A percentile compares a stretch with the other conserved stretches of the same genome.
Evolutionary conservation across 164 flowering plant genomes (phyloP).

Genomic region (Cinnamomum chago): DNA sequence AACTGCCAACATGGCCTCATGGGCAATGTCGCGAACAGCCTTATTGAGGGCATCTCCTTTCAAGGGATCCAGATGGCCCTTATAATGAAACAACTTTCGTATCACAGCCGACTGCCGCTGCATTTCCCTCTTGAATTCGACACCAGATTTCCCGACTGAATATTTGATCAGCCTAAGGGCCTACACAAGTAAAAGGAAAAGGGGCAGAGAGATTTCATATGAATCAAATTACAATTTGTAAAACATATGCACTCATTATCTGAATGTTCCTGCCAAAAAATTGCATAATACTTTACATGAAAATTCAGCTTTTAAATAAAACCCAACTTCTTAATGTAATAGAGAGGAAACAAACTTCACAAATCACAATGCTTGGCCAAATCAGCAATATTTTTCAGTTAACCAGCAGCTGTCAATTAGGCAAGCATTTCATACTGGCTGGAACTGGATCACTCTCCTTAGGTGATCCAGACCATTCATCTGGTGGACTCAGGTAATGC

Average conservation of each 20-base stretch:
- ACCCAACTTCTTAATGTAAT: background rate
- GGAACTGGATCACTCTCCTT: background rate
- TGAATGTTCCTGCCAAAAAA: too few species aligned
- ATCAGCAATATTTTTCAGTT: background rate
- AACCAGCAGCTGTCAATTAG: background rate
- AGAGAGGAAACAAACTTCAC: background rate
- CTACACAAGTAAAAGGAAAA: constrained; percentile 32
- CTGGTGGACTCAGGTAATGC: background rate
- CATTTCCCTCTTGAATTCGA: constrained; percentile 94
- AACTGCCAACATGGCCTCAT: constrained; percentile 74
- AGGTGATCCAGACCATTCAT: background rate
- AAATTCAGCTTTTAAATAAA: too few species aligned
- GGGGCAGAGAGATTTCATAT: background rate
- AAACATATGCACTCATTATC: too few species aligned
- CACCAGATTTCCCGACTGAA: constrained; percentile 88
- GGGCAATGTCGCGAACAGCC: constrained; percentile 89
- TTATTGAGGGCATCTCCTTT: constrained; percentile 94
- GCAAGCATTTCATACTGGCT: background rate
- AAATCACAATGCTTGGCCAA: background rate
- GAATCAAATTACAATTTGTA: too few species aligned
- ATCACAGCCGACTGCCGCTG: constrained; percentile 82
- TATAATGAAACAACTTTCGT: constrained; percentile 81
- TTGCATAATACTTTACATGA: too few species aligned
- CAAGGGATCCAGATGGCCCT: constrained; percentile 79
- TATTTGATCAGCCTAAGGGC: constrained; percentile 89